Percentiles rank a stretch among this genome's conserved stretches.
phyloP scores from a whole-genome alignment of 2,329 filamentous ascomycete species.

The Penicillium aurantiogriseum region DNA sequence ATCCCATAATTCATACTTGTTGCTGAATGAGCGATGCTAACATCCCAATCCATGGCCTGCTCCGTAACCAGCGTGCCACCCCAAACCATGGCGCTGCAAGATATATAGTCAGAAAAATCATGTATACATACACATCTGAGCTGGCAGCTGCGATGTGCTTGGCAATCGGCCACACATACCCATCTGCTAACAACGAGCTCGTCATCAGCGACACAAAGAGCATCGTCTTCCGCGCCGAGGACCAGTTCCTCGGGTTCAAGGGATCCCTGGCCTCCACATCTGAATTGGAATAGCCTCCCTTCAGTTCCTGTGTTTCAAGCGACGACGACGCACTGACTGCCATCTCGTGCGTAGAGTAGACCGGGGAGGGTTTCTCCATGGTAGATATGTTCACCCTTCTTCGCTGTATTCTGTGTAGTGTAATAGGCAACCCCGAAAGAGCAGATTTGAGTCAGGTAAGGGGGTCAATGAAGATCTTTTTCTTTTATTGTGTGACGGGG shows the following conservation, averaged over 20 bases:
- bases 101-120: not conserved
- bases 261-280: constrained; percentile 13
- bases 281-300: not conserved
- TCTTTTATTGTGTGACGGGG: not conserved
- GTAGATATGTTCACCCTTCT: not conserved
- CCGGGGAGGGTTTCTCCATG: constrained; percentile 16
- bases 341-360: constrained; percentile 10
- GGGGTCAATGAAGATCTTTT: constrained; percentile 1
- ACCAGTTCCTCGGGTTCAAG: constrained; percentile 32
- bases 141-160: not conserved
- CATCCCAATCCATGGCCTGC: constrained; percentile 38
- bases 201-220: constrained; percentile 38
- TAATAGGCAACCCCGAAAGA: not conserved
- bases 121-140: not conserved
- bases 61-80: constrained; percentile 41
- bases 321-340: constrained; percentile 11
- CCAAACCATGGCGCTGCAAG: constrained; percentile 39
- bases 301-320: constrained; percentile 1
- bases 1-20: constrained; percentile 44
- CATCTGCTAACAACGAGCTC: constrained; percentile 37
- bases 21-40: constrained; percentile 33
- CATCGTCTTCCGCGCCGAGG: constrained; percentile 28
- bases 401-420: not conserved
- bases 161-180: constrained; percentile 22
- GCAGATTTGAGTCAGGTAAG: not conserved